These are phyloP conservation scores for Striga hermonthica DNA, from an alignment of 305 asterid genomes.

Conservation along the genomic window DNA sequence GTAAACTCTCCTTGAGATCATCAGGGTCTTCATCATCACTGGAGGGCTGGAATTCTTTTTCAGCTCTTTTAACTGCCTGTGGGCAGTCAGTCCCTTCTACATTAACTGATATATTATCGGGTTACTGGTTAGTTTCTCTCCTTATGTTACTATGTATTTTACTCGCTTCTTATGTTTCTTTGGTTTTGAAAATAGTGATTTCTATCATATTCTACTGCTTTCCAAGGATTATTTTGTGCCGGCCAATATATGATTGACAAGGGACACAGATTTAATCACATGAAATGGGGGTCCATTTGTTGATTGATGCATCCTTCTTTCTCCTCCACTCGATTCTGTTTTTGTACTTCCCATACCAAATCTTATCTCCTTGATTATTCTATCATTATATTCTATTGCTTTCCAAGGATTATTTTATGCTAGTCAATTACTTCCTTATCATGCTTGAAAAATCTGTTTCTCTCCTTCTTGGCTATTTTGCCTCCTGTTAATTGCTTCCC, in stretches of 20 bases:
- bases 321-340: constrained; percentile 8
- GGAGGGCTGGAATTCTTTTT: constrained; percentile 62
- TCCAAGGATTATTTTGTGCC: constrained; percentile 18
- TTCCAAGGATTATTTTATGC: constrained; percentile 17
- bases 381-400: constrained; percentile 23
- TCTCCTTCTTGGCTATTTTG: constrained; percentile 8
- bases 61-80: constrained; percentile 82
- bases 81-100: constrained; percentile 75
- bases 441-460: constrained; percentile 9
- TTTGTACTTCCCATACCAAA: constrained; percentile 14
- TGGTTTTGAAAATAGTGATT: constrained; percentile 18
- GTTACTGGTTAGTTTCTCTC: constrained; percentile 63
- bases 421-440: neutral
- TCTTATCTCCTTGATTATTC: constrained; percentile 23
- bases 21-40: constrained; percentile 49
- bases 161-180: constrained; percentile 24
- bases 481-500: constrained; percentile 12
- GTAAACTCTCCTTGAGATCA: constrained; percentile 59
- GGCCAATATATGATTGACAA: constrained; percentile 2
- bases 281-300: constrained; percentile 24
- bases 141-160: constrained; percentile 26
- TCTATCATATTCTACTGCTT: constrained; percentile 18
- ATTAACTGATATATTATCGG: constrained; percentile 47
- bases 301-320: constrained; percentile 22
- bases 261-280: constrained; percentile 13